A percentile compares a stretch with the other conserved stretches of the same genome.
These are phyloP conservation scores for Raddia guianensis DNA, from an alignment of 176 grass and related monocot genomes.

Conservation along the genomic window DNA sequence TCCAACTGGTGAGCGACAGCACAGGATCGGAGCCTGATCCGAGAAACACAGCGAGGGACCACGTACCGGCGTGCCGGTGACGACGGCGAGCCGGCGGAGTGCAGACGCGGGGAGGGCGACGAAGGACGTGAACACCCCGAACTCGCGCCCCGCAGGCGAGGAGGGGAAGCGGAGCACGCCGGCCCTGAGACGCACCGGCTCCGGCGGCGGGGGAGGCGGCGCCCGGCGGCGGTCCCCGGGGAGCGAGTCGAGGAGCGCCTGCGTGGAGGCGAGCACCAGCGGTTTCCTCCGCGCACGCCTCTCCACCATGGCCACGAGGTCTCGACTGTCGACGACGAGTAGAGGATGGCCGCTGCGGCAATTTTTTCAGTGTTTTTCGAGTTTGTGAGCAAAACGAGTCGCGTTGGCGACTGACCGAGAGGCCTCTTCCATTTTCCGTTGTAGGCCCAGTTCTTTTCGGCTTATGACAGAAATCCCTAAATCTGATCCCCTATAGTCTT, in stretches of 20 bases:
- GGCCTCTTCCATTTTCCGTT: too few species aligned
- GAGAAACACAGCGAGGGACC: not conserved
- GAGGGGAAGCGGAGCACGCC: slow-evolving; percentile 69
- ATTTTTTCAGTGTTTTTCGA: too few species aligned
- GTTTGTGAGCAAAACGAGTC: too few species aligned
- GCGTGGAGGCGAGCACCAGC: slow-evolving; percentile 78
- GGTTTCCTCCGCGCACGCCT: slow-evolving; percentile 60
- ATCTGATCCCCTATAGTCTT: too few species aligned
- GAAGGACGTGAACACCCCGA: slow-evolving; percentile 61
- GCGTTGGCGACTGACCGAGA: too few species aligned
- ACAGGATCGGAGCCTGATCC: not conserved
- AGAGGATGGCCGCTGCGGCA: not conserved
- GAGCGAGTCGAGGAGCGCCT: slow-evolving; percentile 75
- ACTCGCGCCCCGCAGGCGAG: slow-evolving; percentile 37
- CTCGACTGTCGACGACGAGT: not conserved
- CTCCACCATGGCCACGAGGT: slow-evolving; percentile 56
- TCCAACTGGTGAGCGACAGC: not conserved
- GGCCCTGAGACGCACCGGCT: slow-evolving; percentile 53
- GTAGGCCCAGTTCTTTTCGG: too few species aligned
- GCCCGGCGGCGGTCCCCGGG: slow-evolving; percentile 36
- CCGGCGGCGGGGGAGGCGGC: slow-evolving; percentile 16
- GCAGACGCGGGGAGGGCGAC: slow-evolving; percentile 51
- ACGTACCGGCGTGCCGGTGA: slow-evolving; percentile 73
- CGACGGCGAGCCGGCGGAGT: slow-evolving; percentile 66
- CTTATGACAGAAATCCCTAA: too few species aligned